A percentile compares a stretch with the other conserved stretches of the same genome.
Conservation (phyloP, 257 asterid genomes). For the Oldenlandia corymbosa region DNA sequence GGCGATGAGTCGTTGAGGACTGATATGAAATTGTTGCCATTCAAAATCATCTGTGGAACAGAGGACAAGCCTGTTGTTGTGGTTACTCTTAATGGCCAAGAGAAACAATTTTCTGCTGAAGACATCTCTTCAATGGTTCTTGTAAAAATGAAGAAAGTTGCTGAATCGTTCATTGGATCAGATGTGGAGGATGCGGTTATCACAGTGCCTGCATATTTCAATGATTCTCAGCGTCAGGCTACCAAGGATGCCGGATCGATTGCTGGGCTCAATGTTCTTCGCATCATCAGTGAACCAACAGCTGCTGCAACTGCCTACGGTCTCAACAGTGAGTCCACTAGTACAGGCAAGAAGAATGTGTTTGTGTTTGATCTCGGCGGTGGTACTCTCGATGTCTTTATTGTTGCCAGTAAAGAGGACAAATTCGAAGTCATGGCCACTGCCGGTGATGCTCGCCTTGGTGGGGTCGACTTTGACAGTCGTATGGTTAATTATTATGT, state of each 20-base stretch:
- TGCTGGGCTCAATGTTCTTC: slow-evolving; percentile 68
- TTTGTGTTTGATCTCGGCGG: neutral
- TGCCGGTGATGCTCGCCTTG: neutral
- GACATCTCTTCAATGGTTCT: neutral
- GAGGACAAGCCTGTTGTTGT: neutral
- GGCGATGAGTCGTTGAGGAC: slow-evolving; percentile 53
- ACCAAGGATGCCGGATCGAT: slow-evolving; percentile 80
- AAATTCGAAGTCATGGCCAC: neutral
- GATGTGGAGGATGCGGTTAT: slow-evolving; percentile 40
- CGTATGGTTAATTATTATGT: neutral
- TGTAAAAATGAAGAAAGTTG: neutral
- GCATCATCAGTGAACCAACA: slow-evolving; percentile 23
- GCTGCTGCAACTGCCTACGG: neutral
- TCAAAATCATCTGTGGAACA: no score
- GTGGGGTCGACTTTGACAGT: neutral
- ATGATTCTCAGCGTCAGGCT: slow-evolving; percentile 80
- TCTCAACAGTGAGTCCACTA: neutral
- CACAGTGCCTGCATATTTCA: slow-evolving; percentile 76
- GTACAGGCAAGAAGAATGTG: neutral
- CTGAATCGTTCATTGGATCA: neutral
- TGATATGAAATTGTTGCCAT: slow-evolving; percentile 35
- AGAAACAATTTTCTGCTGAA: neutral
- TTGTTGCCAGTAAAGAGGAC: neutral
- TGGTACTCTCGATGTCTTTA: neutral
- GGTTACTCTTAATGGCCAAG: neutral